Evolutionary conservation across 176 grass and related monocot species (phyloP), one percentile per base, ranked within the genome.

Genomic region (Cocos nucifera): DNA sequence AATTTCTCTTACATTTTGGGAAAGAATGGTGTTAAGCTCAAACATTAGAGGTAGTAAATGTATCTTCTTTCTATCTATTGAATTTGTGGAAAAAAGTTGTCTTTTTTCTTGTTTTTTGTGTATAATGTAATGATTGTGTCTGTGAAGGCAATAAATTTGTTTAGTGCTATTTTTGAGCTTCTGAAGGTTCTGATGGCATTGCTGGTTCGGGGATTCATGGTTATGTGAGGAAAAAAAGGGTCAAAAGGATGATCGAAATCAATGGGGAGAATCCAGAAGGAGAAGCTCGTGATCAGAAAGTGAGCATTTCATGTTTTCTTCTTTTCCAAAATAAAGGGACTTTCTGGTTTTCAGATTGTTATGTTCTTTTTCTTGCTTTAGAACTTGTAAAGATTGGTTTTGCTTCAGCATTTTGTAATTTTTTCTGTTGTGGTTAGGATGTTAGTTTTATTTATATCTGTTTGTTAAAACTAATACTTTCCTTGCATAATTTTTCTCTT

Each of bases 161-260:
- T 54, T 18, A 3, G 27, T n/a, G 4, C 17, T 32, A 17, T 48
- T 62, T 19, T 72, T 4, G 27, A 73, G 78, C 56, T 61, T 58
- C 71, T 50, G 66, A 44, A 15, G 18, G 63, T 60, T 69, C 54
- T 57, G 65, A 50, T 78, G 63, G 59, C 25, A 16, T 27, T 25
- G 50, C 59, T 35, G 66, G 58, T 18, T 16, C 19, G 21, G 67
- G 75, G 60, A 23, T 10, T 3, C 32, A 35, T 59, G 51, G 39
- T 59, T 69, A 67, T 6, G 4, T 58, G 64, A 66, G 77, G 63
- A 85, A 57, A 59, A 89, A 76, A 80, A 76, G 72, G 58, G 28
- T 76, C 35, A 75, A 82, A 19, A 69, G 17, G n/a, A 67, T 21
- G 7, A 50, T 85, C 22, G 59, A 79, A 69, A 56, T 73, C 59